phyloP scores from a whole-genome alignment of 2,329 filamentous ascomycete genomes.

The Xylariales sp. region DNA sequence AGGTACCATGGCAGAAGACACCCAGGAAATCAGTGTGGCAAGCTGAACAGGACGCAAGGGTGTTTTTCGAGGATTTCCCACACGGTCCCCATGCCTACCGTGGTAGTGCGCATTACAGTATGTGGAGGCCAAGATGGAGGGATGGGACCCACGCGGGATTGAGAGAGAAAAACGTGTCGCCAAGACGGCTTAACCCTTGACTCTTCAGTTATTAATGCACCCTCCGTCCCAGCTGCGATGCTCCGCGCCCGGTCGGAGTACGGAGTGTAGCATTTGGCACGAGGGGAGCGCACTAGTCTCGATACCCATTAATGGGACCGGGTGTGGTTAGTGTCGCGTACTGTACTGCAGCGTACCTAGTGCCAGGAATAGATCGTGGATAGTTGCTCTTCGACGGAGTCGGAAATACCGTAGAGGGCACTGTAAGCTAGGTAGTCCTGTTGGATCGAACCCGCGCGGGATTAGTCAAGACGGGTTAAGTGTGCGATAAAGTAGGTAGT shows the following conservation, averaged over 20 bases:
- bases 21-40: constrained; percentile 7
- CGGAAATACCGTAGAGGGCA: constrained; percentile 23
- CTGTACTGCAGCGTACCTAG: constrained; percentile 6
- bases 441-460: not conserved
- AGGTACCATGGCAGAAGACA: not conserved
- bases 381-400: not conserved
- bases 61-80: constrained; percentile 11
- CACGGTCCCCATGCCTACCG: too few species aligned
- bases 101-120: not conserved
- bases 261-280: constrained; percentile 8
- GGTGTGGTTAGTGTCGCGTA: not conserved
- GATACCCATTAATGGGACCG: not conserved
- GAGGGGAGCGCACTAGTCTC: not conserved
- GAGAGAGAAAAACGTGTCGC: constrained; percentile 35
- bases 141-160: constrained; percentile 31
- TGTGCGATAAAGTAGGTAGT: too few species aligned
- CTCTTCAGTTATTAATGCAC: constrained; percentile 18
- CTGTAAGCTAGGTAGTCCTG: not conserved
- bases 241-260: constrained; percentile 14
- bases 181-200: constrained; percentile 35
- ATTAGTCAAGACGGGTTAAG: constrained; percentile 18
- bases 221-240: constrained; percentile 9
- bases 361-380: not conserved
- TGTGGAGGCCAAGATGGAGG: constrained; percentile 15
- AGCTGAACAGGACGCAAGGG: constrained; percentile 4